Evolutionary conservation across 495 filamentous ascomycete species (phyloP).

Genomic region (Acidomyces sp.): DNA sequence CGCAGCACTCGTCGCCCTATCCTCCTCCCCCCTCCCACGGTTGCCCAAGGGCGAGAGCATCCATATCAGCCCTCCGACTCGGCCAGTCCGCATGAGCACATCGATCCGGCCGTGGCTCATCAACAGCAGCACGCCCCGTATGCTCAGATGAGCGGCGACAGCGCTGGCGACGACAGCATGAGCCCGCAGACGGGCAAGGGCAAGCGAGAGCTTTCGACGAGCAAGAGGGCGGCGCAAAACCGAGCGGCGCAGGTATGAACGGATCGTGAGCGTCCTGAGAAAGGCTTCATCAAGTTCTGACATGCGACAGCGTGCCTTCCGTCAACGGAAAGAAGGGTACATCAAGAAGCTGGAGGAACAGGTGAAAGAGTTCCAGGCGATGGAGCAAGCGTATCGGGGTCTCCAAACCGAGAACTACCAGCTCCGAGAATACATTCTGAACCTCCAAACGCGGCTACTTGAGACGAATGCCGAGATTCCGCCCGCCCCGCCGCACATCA

Average conservation of each 20-base stretch:
- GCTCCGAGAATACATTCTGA: conserved; percentile 81
- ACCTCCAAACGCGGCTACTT: conserved; percentile 75
- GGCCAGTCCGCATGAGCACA: conserved; percentile 25
- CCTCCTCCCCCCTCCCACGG: conserved; percentile 10
- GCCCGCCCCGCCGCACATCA: conserved; percentile 57
- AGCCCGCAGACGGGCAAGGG: conserved; percentile 31
- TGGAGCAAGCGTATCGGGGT: conserved; percentile 58
- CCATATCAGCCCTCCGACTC: conserved; percentile 15
- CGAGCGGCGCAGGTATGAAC: conserved; percentile 87
- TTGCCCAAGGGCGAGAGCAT: conserved; percentile 4
- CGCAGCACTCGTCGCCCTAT: conserved; percentile 18
- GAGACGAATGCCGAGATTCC: conserved; percentile 74
- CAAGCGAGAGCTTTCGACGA: conserved; percentile 84
- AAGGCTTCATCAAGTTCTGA: conserved; percentile 10
- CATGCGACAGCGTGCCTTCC: conserved; percentile 67
- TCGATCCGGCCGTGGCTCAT: conserved; percentile 28
- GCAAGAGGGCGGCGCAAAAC: conserved; percentile 93
- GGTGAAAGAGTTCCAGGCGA: conserved; percentile 56
- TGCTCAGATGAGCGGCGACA: conserved; percentile 25
- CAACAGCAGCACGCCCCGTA: conserved; percentile 15
- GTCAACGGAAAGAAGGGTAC: conserved; percentile 93
- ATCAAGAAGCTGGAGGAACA: conserved; percentile 95
- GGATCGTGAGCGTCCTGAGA: too few species aligned
- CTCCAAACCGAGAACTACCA: conserved; percentile 79
- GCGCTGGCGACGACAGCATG: conserved; percentile 23